Percentiles rank a stretch among this genome's conserved stretches.
These are phyloP conservation scores for Helichrysum umbraculigerum DNA, from an alignment of 129 eudicot species.

Conservation along the genomic window DNA sequence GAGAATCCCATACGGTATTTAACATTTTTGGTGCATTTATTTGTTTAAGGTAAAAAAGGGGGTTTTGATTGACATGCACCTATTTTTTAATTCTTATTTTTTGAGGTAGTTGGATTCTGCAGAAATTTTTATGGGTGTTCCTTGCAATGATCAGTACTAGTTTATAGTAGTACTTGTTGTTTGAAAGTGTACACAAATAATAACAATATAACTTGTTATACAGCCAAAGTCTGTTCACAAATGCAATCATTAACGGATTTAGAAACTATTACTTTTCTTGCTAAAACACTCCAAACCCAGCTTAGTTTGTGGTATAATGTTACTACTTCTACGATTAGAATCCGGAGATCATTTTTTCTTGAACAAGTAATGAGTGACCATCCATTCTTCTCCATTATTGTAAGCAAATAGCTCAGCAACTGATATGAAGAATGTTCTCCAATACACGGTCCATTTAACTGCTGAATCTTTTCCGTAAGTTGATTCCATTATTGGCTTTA, in stretches of 20 bases:
- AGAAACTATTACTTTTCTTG: neutral
- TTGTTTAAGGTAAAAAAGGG: too few species aligned
- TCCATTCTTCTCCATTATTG: slow-evolving; percentile 98
- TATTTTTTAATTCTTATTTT: too few species aligned
- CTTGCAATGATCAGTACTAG: too few species aligned
- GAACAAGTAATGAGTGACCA: slow-evolving; percentile 89
- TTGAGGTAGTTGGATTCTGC: too few species aligned
- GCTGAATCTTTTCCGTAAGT: slow-evolving; percentile 95
- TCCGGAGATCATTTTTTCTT: slow-evolving; percentile 54
- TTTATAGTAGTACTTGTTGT: too few species aligned
- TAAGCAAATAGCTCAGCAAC: slow-evolving; percentile 90
- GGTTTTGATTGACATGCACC: too few species aligned
- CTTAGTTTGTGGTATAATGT: neutral
- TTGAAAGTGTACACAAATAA: too few species aligned
- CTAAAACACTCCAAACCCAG: neutral
- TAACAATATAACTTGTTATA: too few species aligned
- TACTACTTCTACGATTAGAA: neutral
- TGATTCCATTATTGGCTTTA: slow-evolving; percentile 87
- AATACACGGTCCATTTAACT: slow-evolving; percentile 86
- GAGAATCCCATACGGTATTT: too few species aligned
- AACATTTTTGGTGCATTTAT: too few species aligned
- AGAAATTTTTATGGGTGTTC: too few species aligned
- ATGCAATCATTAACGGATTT: neutral
- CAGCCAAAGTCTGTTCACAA: neutral
- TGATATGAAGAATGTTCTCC: slow-evolving; percentile 91